Evolutionary conservation across 495 filamentous ascomycete genomes (phyloP), one percentile per base, ranked within the genome.

Genomic region (Lophiostoma macrostomum): DNA sequence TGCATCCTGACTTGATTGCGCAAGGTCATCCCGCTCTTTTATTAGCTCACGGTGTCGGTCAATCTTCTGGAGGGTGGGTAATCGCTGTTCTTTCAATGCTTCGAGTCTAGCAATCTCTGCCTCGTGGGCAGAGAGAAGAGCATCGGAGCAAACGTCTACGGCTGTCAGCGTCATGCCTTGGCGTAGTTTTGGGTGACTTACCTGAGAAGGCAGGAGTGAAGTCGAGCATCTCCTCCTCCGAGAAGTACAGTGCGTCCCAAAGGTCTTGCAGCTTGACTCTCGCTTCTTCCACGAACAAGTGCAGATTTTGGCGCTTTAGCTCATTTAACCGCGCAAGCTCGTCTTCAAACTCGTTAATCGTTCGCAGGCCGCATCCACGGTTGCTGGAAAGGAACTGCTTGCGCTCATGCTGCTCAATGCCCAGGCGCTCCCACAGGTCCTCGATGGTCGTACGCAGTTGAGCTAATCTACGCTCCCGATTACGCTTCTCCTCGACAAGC

Each of bases 221-320:
- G 52, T 96, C 90, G 46, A 95, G 77, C 87, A 96, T 96, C 67
- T 99, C 93, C 62, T 96, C 91, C 67, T 99, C 93, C 0, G 90
- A 95, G 66, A 90, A 89, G 70, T 90, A 97, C 4, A 99, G 73
- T 6, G 79, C 74, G 65, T 97, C 91, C 93, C 93, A 99, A 1
- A 99, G 80, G 61, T 93, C 91, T 64, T 94, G 90, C 10, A 99
- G 78, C 52, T 86, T 86, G 73, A 77, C 86, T 32, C 94, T 81
- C 14, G 91, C 87, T 73, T 96, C 91, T 62, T 96, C 91, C 19
- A 99, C 87, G 61, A 97, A 97, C 1, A 96, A 70, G 68, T 96
- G 90, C 42, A 99, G 73, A 58, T 97, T 96, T 65, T 97, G 88
- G 65, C 84, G 75, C 76, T 97, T 99, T 39, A 97, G 76, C 62